These are phyloP conservation scores for Rhynchospora pubera DNA, from an alignment of 176 grass and related monocot genomes.

Conservation along the genomic window DNA sequence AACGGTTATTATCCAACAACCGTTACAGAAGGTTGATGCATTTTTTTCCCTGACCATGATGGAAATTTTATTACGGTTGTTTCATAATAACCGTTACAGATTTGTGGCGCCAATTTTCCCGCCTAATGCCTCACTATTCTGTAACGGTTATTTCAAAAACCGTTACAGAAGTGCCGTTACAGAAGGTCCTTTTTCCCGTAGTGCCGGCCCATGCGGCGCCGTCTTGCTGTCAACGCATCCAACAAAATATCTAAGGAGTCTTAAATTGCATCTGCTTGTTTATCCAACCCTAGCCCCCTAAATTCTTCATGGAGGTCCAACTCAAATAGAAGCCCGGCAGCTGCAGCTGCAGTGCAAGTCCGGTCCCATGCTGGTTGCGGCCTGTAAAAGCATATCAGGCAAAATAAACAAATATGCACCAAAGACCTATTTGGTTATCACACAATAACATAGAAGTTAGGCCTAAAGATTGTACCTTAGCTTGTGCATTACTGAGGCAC, in stretches of 20 bases:
- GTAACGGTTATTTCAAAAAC: too few species aligned
- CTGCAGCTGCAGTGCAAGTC: constrained; percentile 77
- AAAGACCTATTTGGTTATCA: neutral
- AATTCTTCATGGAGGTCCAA: constrained; percentile 43
- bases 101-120: too few species aligned
- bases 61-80: too few species aligned
- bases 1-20: too few species aligned
- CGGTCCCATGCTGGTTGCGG: constrained; percentile 88
- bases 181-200: too few species aligned
- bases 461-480: constrained; percentile 33
- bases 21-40: too few species aligned
- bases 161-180: too few species aligned
- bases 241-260: constrained; percentile 59
- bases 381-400: constrained; percentile 25
- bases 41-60: too few species aligned
- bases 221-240: constrained; percentile 54
- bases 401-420: neutral
- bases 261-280: constrained; percentile 63
- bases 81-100: too few species aligned
- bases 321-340: constrained; percentile 70
- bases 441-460: neutral
- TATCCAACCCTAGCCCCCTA: constrained; percentile 39
- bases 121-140: too few species aligned
- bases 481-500: constrained; percentile 87
- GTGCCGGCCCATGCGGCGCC: constrained; percentile 60